phyloP scores from a whole-genome alignment of 768 basidiomycete species.

The Lentinula sp. region DNA sequence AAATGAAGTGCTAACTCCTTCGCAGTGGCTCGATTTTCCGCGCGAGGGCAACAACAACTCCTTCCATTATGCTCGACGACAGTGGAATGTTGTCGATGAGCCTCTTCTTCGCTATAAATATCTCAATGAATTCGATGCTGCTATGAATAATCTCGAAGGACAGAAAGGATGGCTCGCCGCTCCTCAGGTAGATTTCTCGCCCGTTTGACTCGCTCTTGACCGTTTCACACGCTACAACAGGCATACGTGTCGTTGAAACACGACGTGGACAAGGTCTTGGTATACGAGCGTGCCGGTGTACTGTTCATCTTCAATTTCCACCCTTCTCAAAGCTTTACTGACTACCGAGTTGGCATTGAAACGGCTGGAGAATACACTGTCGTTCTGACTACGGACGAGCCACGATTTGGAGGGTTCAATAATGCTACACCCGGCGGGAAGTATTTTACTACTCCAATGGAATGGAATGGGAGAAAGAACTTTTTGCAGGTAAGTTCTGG shows the following conservation, averaged over 20 bases:
- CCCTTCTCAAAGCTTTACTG: slow-evolving; percentile 81
- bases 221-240: slow-evolving; percentile 26
- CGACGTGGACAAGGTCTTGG: slow-evolving; percentile 88
- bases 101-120: slow-evolving; percentile 82
- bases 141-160: slow-evolving; percentile 85
- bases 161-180: slow-evolving; percentile 80
- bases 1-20: neutral
- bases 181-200: slow-evolving; percentile 48
- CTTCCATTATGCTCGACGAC: slow-evolving; percentile 94
- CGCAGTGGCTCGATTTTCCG: slow-evolving; percentile 97
- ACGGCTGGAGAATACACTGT: slow-evolving; percentile 79
- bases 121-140: slow-evolving; percentile 88
- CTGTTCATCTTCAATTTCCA: slow-evolving; percentile 98
- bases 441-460: slow-evolving; percentile 78
- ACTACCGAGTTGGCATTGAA: slow-evolving; percentile 92
- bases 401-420: slow-evolving; percentile 84
- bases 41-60: slow-evolving; percentile 93
- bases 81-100: slow-evolving; percentile 95
- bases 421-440: slow-evolving; percentile 59
- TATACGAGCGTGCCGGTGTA: slow-evolving; percentile 89
- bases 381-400: slow-evolving; percentile 80
- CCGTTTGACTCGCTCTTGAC: neutral
- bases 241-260: slow-evolving; percentile 94
- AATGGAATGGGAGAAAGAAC: slow-evolving; percentile 93
- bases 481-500: slow-evolving; percentile 63